Conservation (phyloP, 2,329 filamentous ascomycete species). For the Cercospora sp. region DNA sequence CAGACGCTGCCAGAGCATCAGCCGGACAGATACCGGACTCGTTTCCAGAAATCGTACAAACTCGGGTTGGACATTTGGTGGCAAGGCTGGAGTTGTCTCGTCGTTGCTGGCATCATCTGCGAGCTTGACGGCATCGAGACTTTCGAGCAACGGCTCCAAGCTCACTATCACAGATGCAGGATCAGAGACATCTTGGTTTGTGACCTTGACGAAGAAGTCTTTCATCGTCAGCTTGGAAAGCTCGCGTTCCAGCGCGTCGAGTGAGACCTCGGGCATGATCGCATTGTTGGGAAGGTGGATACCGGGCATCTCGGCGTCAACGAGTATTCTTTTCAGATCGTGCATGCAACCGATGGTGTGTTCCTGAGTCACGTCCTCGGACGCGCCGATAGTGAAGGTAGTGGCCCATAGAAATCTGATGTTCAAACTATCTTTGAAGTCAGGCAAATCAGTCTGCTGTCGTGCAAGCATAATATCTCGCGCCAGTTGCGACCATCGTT, state of each 20-base stretch:
- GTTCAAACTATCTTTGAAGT: constrained; percentile 45
- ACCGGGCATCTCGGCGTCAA: constrained; percentile 49
- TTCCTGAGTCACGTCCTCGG: constrained; percentile 57
- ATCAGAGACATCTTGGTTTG: constrained; percentile 77
- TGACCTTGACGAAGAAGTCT: constrained; percentile 91
- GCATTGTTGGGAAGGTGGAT: constrained; percentile 77
- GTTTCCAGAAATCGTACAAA: constrained; percentile 81
- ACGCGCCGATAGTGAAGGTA: constrained; percentile 60
- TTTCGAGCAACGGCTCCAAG: constrained; percentile 85
- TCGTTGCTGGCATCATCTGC: background rate
- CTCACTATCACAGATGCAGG: constrained; percentile 85
- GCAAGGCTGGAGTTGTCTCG: background rate
- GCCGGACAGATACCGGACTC: constrained; percentile 76
- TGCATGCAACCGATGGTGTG: constrained; percentile 63
- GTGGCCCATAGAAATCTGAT: constrained; percentile 68
- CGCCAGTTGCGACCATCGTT: constrained; percentile 61
- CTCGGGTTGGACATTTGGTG: constrained; percentile 56
- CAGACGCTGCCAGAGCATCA: constrained; percentile 90
- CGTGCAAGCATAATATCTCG: constrained; percentile 53
- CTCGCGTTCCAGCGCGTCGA: constrained; percentile 81
- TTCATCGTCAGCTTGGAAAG: constrained; percentile 90
- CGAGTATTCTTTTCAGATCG: constrained; percentile 60
- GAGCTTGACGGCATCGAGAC: constrained; percentile 40
- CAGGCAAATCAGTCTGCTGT: constrained; percentile 17
- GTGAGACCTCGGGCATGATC: constrained; percentile 83